Evolutionary conservation across 495 filamentous ascomycete genomes (phyloP).

Genomic region (Aspergillus bridgeri): DNA sequence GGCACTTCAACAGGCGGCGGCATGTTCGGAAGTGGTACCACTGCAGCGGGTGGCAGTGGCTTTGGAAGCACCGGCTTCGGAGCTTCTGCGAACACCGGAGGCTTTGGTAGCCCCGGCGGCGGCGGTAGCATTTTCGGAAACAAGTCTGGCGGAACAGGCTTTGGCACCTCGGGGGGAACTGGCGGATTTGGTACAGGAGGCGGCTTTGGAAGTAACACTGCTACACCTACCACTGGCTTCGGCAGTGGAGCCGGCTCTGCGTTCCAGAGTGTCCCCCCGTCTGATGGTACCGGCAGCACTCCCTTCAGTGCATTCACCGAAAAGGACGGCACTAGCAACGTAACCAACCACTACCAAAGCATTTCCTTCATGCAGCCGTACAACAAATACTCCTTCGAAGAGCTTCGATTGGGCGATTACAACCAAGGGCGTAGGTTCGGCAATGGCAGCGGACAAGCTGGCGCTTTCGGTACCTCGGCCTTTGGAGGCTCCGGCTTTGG

Average conservation of each 20-base stretch:
- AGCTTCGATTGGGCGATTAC: constrained; percentile 87
- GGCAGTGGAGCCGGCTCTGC: constrained; percentile 44
- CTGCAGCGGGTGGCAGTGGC: constrained; percentile 43
- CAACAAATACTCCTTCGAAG: constrained; percentile 84
- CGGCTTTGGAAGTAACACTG: constrained; percentile 27
- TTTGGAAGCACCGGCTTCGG: constrained; percentile 22
- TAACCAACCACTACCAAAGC: constrained; percentile 77
- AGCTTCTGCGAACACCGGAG: constrained; percentile 11
- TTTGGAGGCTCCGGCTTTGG: constrained; percentile 16
- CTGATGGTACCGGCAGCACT: constrained; percentile 67
- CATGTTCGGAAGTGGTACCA: constrained; percentile 45
- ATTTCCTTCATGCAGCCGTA: constrained; percentile 84
- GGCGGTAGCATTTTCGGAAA: constrained; percentile 47
- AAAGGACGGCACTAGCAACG: constrained; percentile 63
- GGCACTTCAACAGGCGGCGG: constrained; percentile 37
- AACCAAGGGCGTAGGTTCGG: constrained; percentile 78
- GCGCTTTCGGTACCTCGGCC: constrained; percentile 68
- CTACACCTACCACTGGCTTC: constrained; percentile 34
- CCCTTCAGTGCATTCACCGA: constrained; percentile 75
- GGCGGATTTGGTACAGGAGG: constrained; percentile 34
- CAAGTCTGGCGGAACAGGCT: constrained; percentile 17
- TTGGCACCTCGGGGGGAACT: constrained; percentile 18
- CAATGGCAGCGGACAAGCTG: constrained; percentile 73
- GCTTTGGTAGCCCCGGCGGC: constrained; percentile 5
- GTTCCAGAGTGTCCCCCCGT: constrained; percentile 42